Conservation (phyloP, 2,329 filamentous ascomycete species). For the Neonectria hederae region DNA sequence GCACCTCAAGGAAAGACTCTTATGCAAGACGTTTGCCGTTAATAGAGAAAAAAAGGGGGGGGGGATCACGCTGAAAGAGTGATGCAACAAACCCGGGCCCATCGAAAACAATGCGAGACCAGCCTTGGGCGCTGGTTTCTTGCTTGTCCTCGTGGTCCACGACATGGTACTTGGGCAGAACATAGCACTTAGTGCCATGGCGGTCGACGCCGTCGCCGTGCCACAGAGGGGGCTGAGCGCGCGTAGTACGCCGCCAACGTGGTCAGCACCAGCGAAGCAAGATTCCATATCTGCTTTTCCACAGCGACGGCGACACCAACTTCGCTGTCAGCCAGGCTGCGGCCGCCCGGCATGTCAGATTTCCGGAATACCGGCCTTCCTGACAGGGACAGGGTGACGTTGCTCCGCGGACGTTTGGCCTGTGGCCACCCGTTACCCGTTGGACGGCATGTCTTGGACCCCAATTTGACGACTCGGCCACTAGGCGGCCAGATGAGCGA, state of each 20-base stretch:
- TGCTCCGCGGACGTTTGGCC: background rate
- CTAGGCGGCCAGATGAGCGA: constrained; percentile 15
- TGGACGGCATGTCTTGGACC: constrained; percentile 2
- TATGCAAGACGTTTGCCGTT: constrained; percentile 4
- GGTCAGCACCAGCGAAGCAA: constrained; percentile 22
- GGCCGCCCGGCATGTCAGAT: constrained; percentile 4
- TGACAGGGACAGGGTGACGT: constrained; percentile 9
- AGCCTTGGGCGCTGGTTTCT: background rate
- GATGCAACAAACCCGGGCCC: background rate
- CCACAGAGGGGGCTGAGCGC: constrained; percentile 20
- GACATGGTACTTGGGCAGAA: background rate
- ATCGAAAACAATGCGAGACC: background rate
- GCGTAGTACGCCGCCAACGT: constrained; percentile 16
- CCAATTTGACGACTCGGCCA: constrained; percentile 10
- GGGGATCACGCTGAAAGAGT: constrained; percentile 1
- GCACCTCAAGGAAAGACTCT: constrained; percentile 3
- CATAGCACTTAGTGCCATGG: background rate
- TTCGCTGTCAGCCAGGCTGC: constrained; percentile 16
- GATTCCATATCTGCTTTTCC: background rate
- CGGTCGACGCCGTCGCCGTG: constrained; percentile 5
- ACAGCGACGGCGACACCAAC: background rate
- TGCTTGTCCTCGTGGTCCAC: background rate
- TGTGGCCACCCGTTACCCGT: background rate
- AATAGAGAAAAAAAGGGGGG: constrained; percentile 5
- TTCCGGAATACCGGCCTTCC: background rate